These are phyloP conservation scores for Talaromyces thailandensis DNA, from an alignment of 495 filamentous ascomycete genomes.

Conservation along the genomic window DNA sequence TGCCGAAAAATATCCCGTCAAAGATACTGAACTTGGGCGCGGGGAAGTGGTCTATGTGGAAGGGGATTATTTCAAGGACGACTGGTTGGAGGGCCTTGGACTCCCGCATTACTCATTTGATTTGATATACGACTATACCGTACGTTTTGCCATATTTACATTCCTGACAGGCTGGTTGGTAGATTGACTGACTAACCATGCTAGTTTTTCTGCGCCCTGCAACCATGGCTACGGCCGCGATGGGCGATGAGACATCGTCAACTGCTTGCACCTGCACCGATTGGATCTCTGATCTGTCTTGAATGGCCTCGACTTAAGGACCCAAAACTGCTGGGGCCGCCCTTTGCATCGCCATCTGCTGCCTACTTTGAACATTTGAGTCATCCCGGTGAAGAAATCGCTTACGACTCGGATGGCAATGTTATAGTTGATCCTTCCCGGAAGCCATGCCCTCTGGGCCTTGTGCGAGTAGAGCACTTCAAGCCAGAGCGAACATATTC, in stretches of 20 bases:
- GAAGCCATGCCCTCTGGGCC: slow-evolving; percentile 28
- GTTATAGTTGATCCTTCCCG: slow-evolving; percentile 37
- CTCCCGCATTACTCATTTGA: slow-evolving; percentile 53
- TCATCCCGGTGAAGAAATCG: slow-evolving; percentile 54
- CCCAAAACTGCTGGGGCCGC: slow-evolving; percentile 54
- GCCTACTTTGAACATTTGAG: slow-evolving; percentile 60
- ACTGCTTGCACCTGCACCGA: slow-evolving; percentile 46
- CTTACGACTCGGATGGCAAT: slow-evolving; percentile 49
- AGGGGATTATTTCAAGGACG: slow-evolving; percentile 67
- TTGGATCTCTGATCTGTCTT: slow-evolving; percentile 63
- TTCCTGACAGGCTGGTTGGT: too few species aligned
- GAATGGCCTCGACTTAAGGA: slow-evolving; percentile 73
- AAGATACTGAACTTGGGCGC: slow-evolving; percentile 31
- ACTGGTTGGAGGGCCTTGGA: slow-evolving; percentile 41
- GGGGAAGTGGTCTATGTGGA: slow-evolving; percentile 51
- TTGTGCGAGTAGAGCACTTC: slow-evolving; percentile 55
- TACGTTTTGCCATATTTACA: too few species aligned
- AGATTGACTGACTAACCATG: neutral
- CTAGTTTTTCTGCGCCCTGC: slow-evolving; percentile 72
- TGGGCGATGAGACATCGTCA: slow-evolving; percentile 62
- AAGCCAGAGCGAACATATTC: slow-evolving; percentile 62
- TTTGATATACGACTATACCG: slow-evolving; percentile 79
- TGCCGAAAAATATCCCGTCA: slow-evolving; percentile 35
- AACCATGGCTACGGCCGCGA: slow-evolving; percentile 49
- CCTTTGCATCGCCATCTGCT: slow-evolving; percentile 52